Evolutionary conservation across 2,329 filamentous ascomycete species (phyloP).

Genomic region (Fusarium sp.): DNA sequence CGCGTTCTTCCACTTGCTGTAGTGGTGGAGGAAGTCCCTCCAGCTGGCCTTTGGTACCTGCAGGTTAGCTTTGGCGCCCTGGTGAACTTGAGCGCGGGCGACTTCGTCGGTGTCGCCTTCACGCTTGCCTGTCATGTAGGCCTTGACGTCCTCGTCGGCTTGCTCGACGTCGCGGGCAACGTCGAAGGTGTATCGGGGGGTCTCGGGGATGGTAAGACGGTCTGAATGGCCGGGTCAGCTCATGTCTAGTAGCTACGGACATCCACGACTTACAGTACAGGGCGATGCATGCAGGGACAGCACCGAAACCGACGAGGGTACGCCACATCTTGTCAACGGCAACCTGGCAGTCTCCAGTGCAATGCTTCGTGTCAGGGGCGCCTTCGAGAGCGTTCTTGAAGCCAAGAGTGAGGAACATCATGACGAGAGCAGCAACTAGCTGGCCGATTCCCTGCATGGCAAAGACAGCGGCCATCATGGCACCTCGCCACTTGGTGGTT

Average conservation of each 20-base stretch:
- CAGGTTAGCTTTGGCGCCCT: conserved; percentile 64
- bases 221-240: conserved; percentile 41
- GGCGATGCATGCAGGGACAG: conserved; percentile 81
- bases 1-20: conserved; percentile 75
- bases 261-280: conserved; percentile 69
- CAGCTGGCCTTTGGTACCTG: conserved; percentile 76
- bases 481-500: conserved; percentile 84
- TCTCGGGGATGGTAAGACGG: conserved; percentile 86
- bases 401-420: conserved; percentile 77
- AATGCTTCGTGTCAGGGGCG: conserved; percentile 63
- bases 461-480: conserved; percentile 89
- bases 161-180: conserved; percentile 79
- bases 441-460: conserved; percentile 90
- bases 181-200: conserved; percentile 88
- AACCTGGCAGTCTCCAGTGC: conserved; percentile 55
- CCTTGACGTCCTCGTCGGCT: conserved; percentile 76
- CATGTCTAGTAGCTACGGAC: not conserved
- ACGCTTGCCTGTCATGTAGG: conserved; percentile 74
- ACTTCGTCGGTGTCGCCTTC: conserved; percentile 75
- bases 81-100: conserved; percentile 67
- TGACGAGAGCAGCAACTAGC: conserved; percentile 78
- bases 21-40: conserved; percentile 77
- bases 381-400: conserved; percentile 72
- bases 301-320: conserved; percentile 81
- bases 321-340: conserved; percentile 89